phyloP scores from a whole-genome alignment of 108 stramenopile species.

The Cyclotella baltica region DNA sequence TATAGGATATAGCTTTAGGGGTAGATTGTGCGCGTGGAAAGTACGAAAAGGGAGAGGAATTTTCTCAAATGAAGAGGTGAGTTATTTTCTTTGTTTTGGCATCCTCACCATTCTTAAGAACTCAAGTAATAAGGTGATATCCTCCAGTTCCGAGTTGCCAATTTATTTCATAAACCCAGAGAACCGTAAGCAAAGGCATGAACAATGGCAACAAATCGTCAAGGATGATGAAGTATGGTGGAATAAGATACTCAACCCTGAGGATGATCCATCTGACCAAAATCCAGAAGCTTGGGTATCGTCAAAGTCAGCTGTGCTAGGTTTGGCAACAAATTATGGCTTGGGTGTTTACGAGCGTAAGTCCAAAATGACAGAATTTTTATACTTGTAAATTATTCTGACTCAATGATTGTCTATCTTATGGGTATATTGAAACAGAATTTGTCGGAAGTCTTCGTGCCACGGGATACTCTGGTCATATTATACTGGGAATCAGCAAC shows the following conservation, averaged over 20 bases:
- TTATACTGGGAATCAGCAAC: slow-evolving; percentile 66
- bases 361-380: not conserved
- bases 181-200: slow-evolving; percentile 24
- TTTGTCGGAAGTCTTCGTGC: slow-evolving; percentile 77
- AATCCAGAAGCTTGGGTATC: slow-evolving; percentile 8
- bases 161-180: slow-evolving; percentile 14
- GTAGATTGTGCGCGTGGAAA: not conserved
- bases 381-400: not conserved
- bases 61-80: not conserved
- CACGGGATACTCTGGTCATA: slow-evolving; percentile 73
- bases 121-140: not conserved
- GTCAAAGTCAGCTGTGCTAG: slow-evolving; percentile 28
- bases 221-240: slow-evolving; percentile 28
- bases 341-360: slow-evolving; percentile 9
- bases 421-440: not conserved
- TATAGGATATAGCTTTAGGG: not conserved
- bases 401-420: not conserved
- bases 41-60: not conserved
- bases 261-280: not conserved
- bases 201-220: slow-evolving; percentile 34
- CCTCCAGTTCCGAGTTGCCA: not conserved
- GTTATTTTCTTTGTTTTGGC: not conserved
- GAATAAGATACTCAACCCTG: too few relatives aligned
- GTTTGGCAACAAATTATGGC: slow-evolving; percentile 31
- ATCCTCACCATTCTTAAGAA: not conserved